These are phyloP conservation scores for Fusarium sarcochroum DNA, from an alignment of 2,329 filamentous ascomycete species.

Conservation along the genomic window DNA sequence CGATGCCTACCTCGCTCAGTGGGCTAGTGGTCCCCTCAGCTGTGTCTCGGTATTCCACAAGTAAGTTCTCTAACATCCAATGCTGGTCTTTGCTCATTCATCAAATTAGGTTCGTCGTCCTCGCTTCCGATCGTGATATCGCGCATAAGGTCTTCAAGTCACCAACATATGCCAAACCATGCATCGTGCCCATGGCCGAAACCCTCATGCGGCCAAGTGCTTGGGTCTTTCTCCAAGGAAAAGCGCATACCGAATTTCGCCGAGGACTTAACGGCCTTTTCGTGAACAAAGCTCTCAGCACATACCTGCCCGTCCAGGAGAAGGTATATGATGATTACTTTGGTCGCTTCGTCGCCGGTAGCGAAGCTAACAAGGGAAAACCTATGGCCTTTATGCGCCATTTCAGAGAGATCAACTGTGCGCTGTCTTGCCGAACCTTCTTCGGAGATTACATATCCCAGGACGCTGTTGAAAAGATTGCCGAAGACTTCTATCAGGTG, in stretches of 20 bases:
- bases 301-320: conserved; percentile 81
- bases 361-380: conserved; percentile 64
- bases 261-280: conserved; percentile 82
- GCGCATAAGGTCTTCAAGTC: conserved; percentile 88
- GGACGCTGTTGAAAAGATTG: conserved; percentile 78
- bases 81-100: fast-evolving
- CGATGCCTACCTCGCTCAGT: conserved; percentile 80
- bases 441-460: conserved; percentile 85
- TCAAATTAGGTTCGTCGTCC: conserved; percentile 77
- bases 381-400: conserved; percentile 77
- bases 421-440: conserved; percentile 83
- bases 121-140: conserved; percentile 82
- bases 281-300: conserved; percentile 77
- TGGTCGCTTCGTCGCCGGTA: conserved; percentile 74
- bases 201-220: conserved; percentile 76
- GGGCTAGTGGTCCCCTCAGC: conserved; percentile 82
- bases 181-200: conserved; percentile 82
- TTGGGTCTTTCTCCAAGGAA: conserved; percentile 86
- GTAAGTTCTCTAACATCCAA: conserved; percentile 57
- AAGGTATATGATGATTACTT: conserved; percentile 81
- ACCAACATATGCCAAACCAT: conserved; percentile 80
- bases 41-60: conserved; percentile 91
- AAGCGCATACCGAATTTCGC: conserved; percentile 81
- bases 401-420: conserved; percentile 84
- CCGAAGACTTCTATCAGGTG: conserved; percentile 83